Percentiles rank a stretch among this genome's conserved stretches.
These are phyloP conservation scores for Iris pallida DNA, from an alignment of 116 monocot species.

Conservation along the genomic window DNA sequence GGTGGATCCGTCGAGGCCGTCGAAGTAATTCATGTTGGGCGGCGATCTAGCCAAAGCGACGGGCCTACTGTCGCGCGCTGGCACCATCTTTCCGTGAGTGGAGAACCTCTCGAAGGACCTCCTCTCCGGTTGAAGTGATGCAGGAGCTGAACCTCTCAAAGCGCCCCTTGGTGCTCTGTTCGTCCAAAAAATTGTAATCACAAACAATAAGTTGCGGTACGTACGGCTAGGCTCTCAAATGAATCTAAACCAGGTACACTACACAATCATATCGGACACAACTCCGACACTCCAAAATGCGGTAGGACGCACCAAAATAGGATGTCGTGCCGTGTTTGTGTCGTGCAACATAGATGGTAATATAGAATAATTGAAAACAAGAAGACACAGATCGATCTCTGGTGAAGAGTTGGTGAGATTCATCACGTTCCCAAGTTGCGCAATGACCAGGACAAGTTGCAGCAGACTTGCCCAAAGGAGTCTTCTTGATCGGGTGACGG, in stretches of 20 bases:
- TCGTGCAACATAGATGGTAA: background rate
- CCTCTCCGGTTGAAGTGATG: slow-evolving; percentile 18
- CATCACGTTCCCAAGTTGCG: background rate
- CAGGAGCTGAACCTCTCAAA: slow-evolving; percentile 25
- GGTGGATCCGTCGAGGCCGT: slow-evolving; percentile 18
- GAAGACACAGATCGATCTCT: background rate
- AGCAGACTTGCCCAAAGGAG: slow-evolving; percentile 22
- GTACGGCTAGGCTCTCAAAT: too few species aligned
- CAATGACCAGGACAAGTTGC: background rate
- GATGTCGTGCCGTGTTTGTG: background rate
- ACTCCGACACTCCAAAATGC: too few species aligned
- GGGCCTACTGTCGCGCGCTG: slow-evolving; percentile 10
- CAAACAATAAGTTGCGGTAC: background rate
- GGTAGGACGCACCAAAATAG: background rate
- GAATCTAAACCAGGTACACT: background rate
- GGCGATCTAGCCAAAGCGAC: slow-evolving; percentile 14
- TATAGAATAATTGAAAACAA: background rate
- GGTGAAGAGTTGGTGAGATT: background rate
- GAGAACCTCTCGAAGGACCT: slow-evolving; percentile 16
- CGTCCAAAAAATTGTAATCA: background rate
- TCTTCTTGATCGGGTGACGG: slow-evolving; percentile 33
- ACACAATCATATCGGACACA: too few species aligned
- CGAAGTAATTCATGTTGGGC: slow-evolving; percentile 19
- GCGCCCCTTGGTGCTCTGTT: slow-evolving; percentile 17
- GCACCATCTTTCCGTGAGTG: background rate